Conservation (phyloP, 257 asterid genomes). For the Nyctanthes arbortristis region DNA sequence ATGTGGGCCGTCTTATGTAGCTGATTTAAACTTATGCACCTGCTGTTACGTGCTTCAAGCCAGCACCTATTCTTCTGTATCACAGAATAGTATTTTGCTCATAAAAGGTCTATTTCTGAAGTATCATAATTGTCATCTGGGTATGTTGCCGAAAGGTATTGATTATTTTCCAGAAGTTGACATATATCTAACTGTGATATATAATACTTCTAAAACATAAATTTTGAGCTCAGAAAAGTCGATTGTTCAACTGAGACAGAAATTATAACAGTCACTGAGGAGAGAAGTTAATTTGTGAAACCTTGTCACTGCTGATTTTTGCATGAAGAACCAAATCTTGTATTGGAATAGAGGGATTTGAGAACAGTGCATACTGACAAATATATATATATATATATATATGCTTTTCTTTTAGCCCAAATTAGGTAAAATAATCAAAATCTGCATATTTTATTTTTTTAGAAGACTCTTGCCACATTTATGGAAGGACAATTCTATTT, state of each 20-base stretch:
- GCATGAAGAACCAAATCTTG: background rate
- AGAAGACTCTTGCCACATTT: background rate
- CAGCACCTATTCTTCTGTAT: background rate
- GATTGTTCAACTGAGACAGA: background rate
- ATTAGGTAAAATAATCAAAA: background rate
- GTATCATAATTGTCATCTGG: too few species aligned
- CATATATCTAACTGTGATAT: background rate
- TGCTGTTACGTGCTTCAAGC: conserved; percentile 24
- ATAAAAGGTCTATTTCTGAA: too few species aligned
- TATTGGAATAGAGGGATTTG: background rate
- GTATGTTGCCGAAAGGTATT: too few species aligned
- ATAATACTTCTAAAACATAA: background rate
- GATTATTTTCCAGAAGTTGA: background rate
- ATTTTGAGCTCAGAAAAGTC: background rate
- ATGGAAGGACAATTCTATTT: too few species aligned
- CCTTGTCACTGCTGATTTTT: background rate
- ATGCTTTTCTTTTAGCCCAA: background rate
- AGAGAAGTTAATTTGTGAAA: background rate
- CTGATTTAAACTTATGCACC: conserved; percentile 11
- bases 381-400: too few species aligned
- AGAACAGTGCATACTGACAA: background rate
- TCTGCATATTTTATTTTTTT: background rate
- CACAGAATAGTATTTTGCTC: background rate
- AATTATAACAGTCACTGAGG: background rate
- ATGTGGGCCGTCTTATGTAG: conserved; percentile 86